A percentile compares a stretch with the other conserved stretches of the same genome.
Conservation (phyloP, 2,329 filamentous ascomycete species). For the Truncatella angustata region DNA sequence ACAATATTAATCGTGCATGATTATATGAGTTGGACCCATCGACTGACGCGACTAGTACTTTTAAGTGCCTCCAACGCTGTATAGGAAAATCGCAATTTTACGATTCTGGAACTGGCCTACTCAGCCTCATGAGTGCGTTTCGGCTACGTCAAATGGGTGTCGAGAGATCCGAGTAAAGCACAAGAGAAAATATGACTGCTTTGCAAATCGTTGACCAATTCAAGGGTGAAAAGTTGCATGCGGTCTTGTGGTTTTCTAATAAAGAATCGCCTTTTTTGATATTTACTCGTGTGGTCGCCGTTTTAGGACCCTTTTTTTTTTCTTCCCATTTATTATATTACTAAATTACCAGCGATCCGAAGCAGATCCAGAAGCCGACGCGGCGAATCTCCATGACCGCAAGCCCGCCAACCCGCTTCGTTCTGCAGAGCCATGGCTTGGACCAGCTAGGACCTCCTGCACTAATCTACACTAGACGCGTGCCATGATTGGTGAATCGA, state of each 20-base stretch:
- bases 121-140: constrained; percentile 1
- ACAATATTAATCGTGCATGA: no score
- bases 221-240: no score
- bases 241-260: neutral
- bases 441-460: neutral
- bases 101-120: neutral
- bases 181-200: no score
- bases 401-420: neutral
- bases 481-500: constrained; percentile 14
- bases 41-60: neutral
- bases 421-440: constrained; percentile 7
- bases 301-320: neutral
- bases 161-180: no score
- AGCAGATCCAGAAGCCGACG: constrained; percentile 8
- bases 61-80: neutral
- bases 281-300: neutral
- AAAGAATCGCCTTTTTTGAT: neutral
- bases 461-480: neutral
- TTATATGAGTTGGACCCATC: neutral
- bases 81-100: constrained; percentile 4
- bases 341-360: constrained; percentile 10
- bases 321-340: no score
- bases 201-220: no score
- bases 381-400: constrained; percentile 5
- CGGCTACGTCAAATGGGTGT: no score